phyloP scores from a whole-genome alignment of 2,329 filamentous ascomycete species.

The Ascochyta fabae region DNA sequence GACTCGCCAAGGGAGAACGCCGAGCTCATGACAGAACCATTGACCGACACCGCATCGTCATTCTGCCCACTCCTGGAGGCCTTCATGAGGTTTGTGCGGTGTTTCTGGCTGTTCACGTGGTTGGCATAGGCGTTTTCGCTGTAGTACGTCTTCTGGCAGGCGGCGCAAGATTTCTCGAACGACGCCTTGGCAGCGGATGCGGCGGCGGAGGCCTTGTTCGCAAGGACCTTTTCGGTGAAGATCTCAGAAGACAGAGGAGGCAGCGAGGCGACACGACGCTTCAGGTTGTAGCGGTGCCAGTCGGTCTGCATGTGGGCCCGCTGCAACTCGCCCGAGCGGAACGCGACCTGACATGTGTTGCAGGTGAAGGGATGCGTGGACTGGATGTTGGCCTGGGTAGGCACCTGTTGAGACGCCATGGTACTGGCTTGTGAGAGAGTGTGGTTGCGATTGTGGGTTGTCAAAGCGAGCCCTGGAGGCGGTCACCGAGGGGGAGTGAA shows the following conservation, averaged over 20 bases:
- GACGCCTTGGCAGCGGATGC: constrained; percentile 87
- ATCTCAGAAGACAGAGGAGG: constrained; percentile 90
- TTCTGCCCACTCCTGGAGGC: constrained; percentile 46
- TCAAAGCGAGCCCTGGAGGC: constrained; percentile 13
- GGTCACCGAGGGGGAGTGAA: constrained; percentile 11
- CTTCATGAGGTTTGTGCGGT: constrained; percentile 71
- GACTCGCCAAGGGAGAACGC: constrained; percentile 91
- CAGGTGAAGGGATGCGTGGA: constrained; percentile 85
- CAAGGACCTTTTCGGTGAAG: constrained; percentile 94
- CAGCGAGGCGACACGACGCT: constrained; percentile 87
- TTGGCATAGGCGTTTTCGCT: constrained; percentile 96
- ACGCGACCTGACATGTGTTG: constrained; percentile 97
- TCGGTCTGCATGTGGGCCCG: constrained; percentile 97
- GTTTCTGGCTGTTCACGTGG: constrained; percentile 89
- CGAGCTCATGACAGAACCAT: constrained; percentile 79
- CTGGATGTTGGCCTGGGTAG: constrained; percentile 46
- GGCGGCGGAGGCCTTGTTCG: constrained; percentile 82
- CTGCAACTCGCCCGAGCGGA: constrained; percentile 91
- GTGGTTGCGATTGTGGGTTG: constrained; percentile 6
- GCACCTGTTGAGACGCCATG: constrained; percentile 44
- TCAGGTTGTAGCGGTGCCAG: constrained; percentile 98
- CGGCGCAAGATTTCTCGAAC: constrained; percentile 81
- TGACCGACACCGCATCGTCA: constrained; percentile 70
- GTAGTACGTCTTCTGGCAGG: constrained; percentile 91
- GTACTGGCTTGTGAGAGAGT: constrained; percentile 18